Evolutionary conservation across 192 early-diverging fungal species (phyloP).

Genomic region (Coemansia sp.): DNA sequence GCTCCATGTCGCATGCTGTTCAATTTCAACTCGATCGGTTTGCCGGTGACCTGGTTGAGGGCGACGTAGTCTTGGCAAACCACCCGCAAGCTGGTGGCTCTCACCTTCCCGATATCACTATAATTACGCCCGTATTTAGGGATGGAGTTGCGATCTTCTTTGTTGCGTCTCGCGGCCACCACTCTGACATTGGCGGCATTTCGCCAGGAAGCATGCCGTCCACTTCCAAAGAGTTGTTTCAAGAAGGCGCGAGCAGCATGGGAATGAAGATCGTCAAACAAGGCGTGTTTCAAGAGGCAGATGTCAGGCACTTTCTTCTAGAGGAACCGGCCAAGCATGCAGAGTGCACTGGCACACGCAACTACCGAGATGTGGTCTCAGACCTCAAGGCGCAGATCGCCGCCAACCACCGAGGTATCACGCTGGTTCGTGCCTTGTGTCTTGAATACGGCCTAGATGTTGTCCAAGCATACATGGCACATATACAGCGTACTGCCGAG

Average conservation of each 20-base stretch:
- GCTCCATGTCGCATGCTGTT: slow-evolving; percentile 93
- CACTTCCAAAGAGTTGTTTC: slow-evolving; percentile 86
- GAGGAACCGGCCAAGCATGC: slow-evolving; percentile 84
- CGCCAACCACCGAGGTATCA: slow-evolving; percentile 94
- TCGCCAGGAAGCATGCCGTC: slow-evolving; percentile 91
- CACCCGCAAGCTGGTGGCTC: slow-evolving; percentile 95
- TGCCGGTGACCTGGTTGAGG: slow-evolving; percentile 71
- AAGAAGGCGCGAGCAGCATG: slow-evolving; percentile 93
- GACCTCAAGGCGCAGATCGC: slow-evolving; percentile 98
- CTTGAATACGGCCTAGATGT: slow-evolving; percentile 81
- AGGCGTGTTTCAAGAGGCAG: slow-evolving; percentile 84
- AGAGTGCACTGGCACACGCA: slow-evolving; percentile 88
- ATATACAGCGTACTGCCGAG: slow-evolving; percentile 91
- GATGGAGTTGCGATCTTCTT: slow-evolving; percentile 82
- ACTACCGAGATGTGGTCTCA: slow-evolving; percentile 88
- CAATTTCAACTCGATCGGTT: slow-evolving; percentile 86
- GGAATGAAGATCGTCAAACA: slow-evolving; percentile 85
- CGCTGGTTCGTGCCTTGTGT: slow-evolving; percentile 79
- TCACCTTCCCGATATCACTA: slow-evolving; percentile 94
- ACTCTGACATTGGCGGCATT: slow-evolving; percentile 94
- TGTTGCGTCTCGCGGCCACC: slow-evolving; percentile 92
- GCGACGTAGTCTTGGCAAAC: slow-evolving; percentile 95
- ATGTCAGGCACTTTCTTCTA: slow-evolving; percentile 73
- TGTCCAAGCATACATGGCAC: slow-evolving; percentile 95
- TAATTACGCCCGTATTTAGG: slow-evolving; percentile 93